Percentiles rank a stretch among this genome's conserved stretches.
These are phyloP conservation scores for Penicillium sp. DNA, from an alignment of 2,329 filamentous ascomycete genomes.

Conservation along the genomic window DNA sequence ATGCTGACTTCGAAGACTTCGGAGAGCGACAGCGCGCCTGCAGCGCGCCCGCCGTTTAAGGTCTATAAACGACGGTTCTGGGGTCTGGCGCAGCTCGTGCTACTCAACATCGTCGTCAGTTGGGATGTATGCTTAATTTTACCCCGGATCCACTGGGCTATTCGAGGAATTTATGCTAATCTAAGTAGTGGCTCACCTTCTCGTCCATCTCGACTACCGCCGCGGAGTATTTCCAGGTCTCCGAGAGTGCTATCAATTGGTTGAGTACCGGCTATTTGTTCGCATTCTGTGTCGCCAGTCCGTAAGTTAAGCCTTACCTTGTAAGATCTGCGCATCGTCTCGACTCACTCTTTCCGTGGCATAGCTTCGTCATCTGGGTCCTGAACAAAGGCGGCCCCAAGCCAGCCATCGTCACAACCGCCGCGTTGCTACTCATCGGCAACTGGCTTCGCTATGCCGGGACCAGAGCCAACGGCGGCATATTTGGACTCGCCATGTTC, in stretches of 20 bases:
- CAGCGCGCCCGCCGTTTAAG: constrained; percentile 40
- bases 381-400: constrained; percentile 77
- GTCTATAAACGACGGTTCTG: constrained; percentile 88
- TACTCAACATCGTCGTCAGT: constrained; percentile 89
- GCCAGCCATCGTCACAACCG: constrained; percentile 69
- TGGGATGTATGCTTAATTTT: constrained; percentile 72
- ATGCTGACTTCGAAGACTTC: constrained; percentile 6
- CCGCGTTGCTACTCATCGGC: constrained; percentile 71
- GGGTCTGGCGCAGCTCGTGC: constrained; percentile 75
- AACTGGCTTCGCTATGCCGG: constrained; percentile 92
- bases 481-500: constrained; percentile 77
- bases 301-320: constrained; percentile 44
- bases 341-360: constrained; percentile 1
- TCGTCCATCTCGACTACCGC: constrained; percentile 75
- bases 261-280: constrained; percentile 85
- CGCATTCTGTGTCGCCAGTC: constrained; percentile 71
- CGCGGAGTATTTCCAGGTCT: constrained; percentile 71
- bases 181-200: constrained; percentile 79
- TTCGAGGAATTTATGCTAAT: not conserved
- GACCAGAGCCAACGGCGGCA: constrained; percentile 56
- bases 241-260: constrained; percentile 83
- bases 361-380: constrained; percentile 65
- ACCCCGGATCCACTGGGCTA: not conserved
- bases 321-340: not conserved
- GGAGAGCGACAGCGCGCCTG: constrained; percentile 13